Evolutionary conservation across 768 basidiomycete genomes (phyloP), one percentile per base, ranked within the genome.

Genomic region (Peribolospora baueri): DNA sequence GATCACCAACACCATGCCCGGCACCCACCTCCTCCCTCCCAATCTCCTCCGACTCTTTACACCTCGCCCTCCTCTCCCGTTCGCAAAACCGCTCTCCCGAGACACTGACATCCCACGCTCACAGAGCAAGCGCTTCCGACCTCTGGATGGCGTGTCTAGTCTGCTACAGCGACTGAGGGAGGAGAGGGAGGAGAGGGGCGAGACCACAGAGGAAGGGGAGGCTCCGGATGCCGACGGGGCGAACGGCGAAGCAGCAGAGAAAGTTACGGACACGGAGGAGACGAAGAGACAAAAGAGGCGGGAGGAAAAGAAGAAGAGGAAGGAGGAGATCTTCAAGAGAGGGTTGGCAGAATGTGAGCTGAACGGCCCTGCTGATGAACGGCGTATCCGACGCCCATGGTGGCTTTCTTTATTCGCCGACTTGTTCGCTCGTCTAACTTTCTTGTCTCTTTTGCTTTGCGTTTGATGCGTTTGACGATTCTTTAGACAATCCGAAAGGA

Each of bases 31-130:
- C 36, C 76, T 98, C 36, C 91, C 91, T 3, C 87, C 87, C 3
- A 93, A 95, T 69, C 77, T 98, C 53, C 79, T 97, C 67, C 88
- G 91, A 67, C 81, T 97, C 61, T 98, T 97, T 67, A 81, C 86
- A 0, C 88, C 93, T 4, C 79, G 93, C 5, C 86, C 91, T 1
- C 83, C 81, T 3, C 75, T 95, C 3, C 82, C 82, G 0, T 97
- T 87, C 65, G 64, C 79, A 40, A 80, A 86, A 7, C 88, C 91
- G 0, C 73, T 85, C 42, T 86, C 83, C 65, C 79, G 71, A 61
- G 85, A 93, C 65, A 78, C 84, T 43, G 76, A 84, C 68, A 48
- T 58, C 14, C 61, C 60, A 1, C 59, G 59, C 47, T 58, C 57
- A 25, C 57, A 57, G 53, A 56, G 57, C 25, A 46, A 47, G 7